Conservation (phyloP, 768 basidiomycete genomes). For the Boletus rex-veris region DNA sequence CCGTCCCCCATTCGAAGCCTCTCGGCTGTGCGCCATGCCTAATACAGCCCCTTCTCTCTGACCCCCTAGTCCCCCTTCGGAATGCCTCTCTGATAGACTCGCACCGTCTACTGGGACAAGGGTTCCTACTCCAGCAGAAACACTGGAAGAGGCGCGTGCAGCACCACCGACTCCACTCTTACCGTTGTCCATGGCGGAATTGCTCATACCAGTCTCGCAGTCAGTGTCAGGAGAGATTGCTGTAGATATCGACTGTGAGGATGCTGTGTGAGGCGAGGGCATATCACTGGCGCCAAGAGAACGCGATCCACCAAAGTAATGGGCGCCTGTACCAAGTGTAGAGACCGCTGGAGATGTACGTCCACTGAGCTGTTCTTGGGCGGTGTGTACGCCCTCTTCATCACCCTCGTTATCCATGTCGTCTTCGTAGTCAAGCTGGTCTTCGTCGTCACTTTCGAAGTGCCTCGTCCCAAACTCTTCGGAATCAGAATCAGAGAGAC, state of each 20-base stretch:
- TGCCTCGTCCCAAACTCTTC: constrained; percentile 20
- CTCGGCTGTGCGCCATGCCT: constrained; percentile 22
- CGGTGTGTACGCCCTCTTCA: constrained; percentile 23
- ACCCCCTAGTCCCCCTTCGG: constrained; percentile 3
- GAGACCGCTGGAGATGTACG: constrained; percentile 27
- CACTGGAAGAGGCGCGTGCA: constrained; percentile 2
- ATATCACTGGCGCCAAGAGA: constrained; percentile 3
- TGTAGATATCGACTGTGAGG: constrained; percentile 12
- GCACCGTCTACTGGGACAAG: not conserved
- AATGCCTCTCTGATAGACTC: not conserved
- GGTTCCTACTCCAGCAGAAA: not conserved
- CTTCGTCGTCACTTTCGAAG: constrained; percentile 21
- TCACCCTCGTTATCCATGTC: constrained; percentile 29
- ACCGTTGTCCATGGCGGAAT: constrained; percentile 3
- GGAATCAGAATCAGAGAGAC: constrained; percentile 26
- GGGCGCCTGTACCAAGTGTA: constrained; percentile 13
- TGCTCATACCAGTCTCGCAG: not conserved
- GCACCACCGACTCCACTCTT: not conserved
- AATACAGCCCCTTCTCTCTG: constrained; percentile 11
- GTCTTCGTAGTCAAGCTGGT: constrained; percentile 29
- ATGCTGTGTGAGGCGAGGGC: not conserved
- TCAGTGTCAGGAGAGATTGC: constrained; percentile 1
- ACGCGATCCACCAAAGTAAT: constrained; percentile 2
- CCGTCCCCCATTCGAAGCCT: constrained; percentile 14
- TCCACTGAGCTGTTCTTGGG: constrained; percentile 21